Base-by-base conservation (phyloP, 2,329 filamentous ascomycete species). In the Blumeria graminis region DNA sequence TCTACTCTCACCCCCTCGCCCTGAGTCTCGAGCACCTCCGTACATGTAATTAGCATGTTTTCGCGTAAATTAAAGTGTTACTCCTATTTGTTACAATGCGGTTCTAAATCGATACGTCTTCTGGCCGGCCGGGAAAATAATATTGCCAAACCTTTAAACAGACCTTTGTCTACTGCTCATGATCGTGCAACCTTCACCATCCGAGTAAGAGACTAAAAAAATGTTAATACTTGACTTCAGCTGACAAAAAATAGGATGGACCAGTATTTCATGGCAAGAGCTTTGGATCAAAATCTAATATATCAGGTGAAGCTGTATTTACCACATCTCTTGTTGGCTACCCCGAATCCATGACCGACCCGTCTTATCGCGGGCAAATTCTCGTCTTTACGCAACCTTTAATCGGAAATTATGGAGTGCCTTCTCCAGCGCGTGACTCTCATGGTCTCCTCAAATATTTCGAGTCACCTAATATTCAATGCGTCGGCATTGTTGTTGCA, bases 351-450 rank as follows among this genome's bases (percentile, higher is more conserved):
- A 81, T 90, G 76, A 89, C 85, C 65, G 85, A 90, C 65, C 85
- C 85, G 56, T 90, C 85, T 18, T 90, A 90, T 73, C 83, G 84
- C 62, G 85, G 92, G 63, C 92, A 98, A 74, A 96, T 98, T 63
- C 76, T 98, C 64, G 90, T 96, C 71, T 95, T 96, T 76, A 98
- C 92, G 62, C 89, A 95, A 70, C 92, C 92, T 38, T 74, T 98
- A 63, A 95, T 98, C 66, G 92, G 92, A 68, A 98, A 98, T 77
- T 98, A 98, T 69, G 92, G 92, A 64, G 90, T 98, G 16, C 92
- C 92, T 14, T 93, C 88, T 35, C 80, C 76, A 61, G 77, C 81
- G 65, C 83, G 87, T 61, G 92, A 98, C 70, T 74, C 89, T 70
- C 86, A 81, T 70, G 92, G 92, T 64, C 79, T 98, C 58, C 76